Evolutionary conservation across 352 stramenopile species (phyloP), one percentile per base, ranked within the genome.

Genomic region (Phytophthora podocarpi): DNA sequence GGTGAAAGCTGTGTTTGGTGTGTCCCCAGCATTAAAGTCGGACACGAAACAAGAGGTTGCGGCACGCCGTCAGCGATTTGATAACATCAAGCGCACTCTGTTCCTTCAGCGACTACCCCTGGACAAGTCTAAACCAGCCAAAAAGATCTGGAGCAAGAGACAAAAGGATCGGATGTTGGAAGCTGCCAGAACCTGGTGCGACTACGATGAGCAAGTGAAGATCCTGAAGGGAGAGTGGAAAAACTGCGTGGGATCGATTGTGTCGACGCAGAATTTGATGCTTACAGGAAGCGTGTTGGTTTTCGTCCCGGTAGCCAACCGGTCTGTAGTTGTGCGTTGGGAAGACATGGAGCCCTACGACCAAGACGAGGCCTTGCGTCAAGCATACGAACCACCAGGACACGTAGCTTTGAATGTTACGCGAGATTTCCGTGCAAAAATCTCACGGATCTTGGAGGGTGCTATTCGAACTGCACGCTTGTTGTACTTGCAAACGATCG

Each of bases 191-290:
- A 78, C 68, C 1, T 92, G 80, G 80, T 83, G 78, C 9, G 47
- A 68, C 5, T 89, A 85, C 37, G 83, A 75, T 26, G 63, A 65
- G 9, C 64, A 71, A 18, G 77, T 92, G 35, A 81, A 85, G 43
- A 74, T 90, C 8, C 15, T 64, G 8, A 73, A 35, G 15, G 75
- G 81, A 0, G 59, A 79, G 40, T 90, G 77, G 78, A 77, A 80
- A 23, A 48, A 73, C 20, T 65, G 59, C 13, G 34, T 86, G 5
- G 83, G 70, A 1, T 71, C 62, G 5, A 77, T 90, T 36, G 57
- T 92, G 5, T 92, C 83, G 39, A 86, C 79, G 7, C 75, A 89
- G 32, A 87, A 89, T 53, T 34, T 92, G 45, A 72, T 89, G 35
- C 64, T 70, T 1, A 89, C 74, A 4, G 81, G 79, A 13, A 74